phyloP scores from a whole-genome alignment of 352 stramenopile genomes.

The Phytophthora idaei region DNA sequence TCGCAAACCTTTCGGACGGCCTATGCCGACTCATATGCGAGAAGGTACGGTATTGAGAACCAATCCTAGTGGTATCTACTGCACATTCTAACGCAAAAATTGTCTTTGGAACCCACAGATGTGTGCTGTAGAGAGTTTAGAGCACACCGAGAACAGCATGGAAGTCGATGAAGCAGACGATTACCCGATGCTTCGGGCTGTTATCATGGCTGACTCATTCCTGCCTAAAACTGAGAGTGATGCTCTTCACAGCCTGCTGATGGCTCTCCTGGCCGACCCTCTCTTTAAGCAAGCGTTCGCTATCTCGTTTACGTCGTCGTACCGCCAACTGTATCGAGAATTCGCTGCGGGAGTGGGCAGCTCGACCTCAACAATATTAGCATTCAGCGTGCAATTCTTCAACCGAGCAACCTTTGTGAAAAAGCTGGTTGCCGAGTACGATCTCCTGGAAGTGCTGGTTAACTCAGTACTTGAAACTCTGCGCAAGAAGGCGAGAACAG shows the following conservation, averaged over 20 bases:
- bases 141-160: conserved; percentile 46
- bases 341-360: conserved; percentile 76
- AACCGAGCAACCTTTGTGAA: conserved; percentile 98
- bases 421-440: conserved; percentile 74
- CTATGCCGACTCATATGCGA: conserved; percentile 87
- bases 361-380: conserved; percentile 89
- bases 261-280: conserved; percentile 96
- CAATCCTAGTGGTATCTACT: conserved; percentile 2
- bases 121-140: conserved; percentile 43
- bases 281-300: conserved; percentile 97
- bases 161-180: conserved; percentile 46
- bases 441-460: conserved; percentile 75
- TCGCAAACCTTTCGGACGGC: conserved; percentile 82
- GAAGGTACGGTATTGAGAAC: conserved; percentile 40
- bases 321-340: conserved; percentile 86
- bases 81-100: conserved; percentile 20
- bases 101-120: conserved; percentile 26
- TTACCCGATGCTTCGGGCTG: conserved; percentile 67
- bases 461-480: conserved; percentile 75
- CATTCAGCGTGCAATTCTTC: conserved; percentile 98
- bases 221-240: conserved; percentile 79
- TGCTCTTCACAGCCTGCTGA: conserved; percentile 93
- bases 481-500: conserved; percentile 54
- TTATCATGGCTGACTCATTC: conserved; percentile 88
- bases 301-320: conserved; percentile 95